Evolutionary conservation across 495 filamentous ascomycete species (phyloP).

Genomic region (Hypoxylon rickii): DNA sequence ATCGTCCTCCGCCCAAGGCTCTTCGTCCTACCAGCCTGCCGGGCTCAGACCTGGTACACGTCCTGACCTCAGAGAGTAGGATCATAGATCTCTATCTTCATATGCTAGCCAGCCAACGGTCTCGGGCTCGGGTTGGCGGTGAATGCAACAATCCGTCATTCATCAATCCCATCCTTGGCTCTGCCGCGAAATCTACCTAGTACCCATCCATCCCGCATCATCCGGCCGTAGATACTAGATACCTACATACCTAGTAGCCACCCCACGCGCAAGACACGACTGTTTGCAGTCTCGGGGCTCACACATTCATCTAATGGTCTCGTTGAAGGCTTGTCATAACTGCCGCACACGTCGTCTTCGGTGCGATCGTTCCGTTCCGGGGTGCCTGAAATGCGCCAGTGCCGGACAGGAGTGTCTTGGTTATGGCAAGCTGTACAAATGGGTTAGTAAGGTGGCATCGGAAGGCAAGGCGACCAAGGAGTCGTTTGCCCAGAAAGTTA

Average conservation of each 20-base stretch:
- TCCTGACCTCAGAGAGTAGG: no score
- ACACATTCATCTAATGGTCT: conserved; percentile 37
- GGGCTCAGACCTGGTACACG: no score
- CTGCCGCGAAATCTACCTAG: neutral
- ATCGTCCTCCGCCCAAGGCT: no score
- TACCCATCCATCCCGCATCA: neutral
- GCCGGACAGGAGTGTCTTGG: conserved; percentile 54
- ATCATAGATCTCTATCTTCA: no score
- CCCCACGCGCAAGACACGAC: no score
- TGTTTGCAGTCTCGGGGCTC: no score
- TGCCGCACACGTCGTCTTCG: conserved; percentile 58
- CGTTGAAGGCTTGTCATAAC: conserved; percentile 49
- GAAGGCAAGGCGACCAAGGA: conserved; percentile 6
- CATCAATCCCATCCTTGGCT: neutral
- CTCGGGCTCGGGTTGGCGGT: neutral
- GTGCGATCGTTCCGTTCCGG: conserved; percentile 56
- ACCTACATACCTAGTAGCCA: no score
- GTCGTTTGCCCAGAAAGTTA: neutral
- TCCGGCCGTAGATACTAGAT: neutral
- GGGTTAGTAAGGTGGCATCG: conserved; percentile 44
- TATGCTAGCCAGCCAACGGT: no score
- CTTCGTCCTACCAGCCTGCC: no score
- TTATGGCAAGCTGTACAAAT: conserved; percentile 48
- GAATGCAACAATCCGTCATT: conserved; percentile 3
- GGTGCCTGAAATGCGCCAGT: conserved; percentile 54